Percentiles rank a stretch among this genome's conserved stretches.
These are phyloP conservation scores for Metschnikowia bowlesiae DNA, from an alignment of 805 yeast species.

Conservation along the genomic window DNA sequence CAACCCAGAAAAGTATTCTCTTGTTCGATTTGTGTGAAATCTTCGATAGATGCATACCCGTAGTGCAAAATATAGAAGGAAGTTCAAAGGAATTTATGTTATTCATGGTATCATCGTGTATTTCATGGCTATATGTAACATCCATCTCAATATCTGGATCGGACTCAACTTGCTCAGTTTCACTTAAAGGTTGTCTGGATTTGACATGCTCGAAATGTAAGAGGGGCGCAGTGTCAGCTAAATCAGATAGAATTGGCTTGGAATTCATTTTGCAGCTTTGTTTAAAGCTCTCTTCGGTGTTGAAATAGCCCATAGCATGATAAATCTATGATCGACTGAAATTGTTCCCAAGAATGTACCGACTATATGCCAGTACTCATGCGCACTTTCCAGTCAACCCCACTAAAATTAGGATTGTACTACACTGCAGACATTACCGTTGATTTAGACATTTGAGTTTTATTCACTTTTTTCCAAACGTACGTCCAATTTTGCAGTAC, in stretches of 20 bases:
- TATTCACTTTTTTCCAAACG: slow-evolving; percentile 48
- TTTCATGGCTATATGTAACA: background rate
- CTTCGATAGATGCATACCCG: slow-evolving; percentile 61
- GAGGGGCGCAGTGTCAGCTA: background rate
- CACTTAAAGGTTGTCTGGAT: background rate
- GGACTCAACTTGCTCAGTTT: background rate
- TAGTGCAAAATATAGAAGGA: slow-evolving; percentile 40
- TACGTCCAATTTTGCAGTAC: slow-evolving; percentile 59
- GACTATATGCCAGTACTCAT: background rate
- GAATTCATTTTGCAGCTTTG: background rate
- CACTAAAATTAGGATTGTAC: background rate
- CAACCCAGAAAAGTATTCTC: slow-evolving; percentile 52
- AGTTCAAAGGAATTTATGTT: slow-evolving; percentile 13
- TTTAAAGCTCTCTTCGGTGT: background rate
- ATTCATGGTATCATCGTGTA: slow-evolving; percentile 5
- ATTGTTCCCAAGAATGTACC: background rate
- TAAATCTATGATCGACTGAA: background rate
- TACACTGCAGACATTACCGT: background rate
- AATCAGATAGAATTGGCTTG: background rate
- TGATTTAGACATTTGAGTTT: background rate
- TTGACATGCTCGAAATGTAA: background rate
- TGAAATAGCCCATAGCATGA: slow-evolving; percentile 1
- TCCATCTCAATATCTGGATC: background rate
- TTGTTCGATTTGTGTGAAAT: slow-evolving; percentile 68
- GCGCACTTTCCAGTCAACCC: background rate